Evolutionary conservation across 1,139 yeast species (phyloP).

Genomic region (Yamadazyma oceani): DNA sequence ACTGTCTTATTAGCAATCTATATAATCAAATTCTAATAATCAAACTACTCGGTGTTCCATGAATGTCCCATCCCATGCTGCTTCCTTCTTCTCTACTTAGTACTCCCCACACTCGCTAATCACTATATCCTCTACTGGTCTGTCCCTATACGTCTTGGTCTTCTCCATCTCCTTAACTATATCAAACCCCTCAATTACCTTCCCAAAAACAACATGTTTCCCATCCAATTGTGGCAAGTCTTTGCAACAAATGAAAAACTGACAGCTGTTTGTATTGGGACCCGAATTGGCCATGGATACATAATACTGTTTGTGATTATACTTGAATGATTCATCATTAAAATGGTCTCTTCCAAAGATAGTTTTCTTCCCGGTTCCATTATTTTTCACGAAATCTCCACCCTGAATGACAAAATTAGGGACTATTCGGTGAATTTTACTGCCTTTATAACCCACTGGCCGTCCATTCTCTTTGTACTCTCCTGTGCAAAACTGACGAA

Average conservation of each 20-base stretch:
- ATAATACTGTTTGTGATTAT: constrained; percentile 25
- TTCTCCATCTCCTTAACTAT: constrained; percentile 16
- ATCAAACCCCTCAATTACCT: constrained; percentile 37
- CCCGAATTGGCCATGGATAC: constrained; percentile 39
- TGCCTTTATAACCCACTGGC: constrained; percentile 27
- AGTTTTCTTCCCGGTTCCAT: constrained; percentile 44
- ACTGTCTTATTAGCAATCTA: too few species aligned
- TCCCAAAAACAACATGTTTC: constrained; percentile 57
- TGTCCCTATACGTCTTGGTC: constrained; percentile 34
- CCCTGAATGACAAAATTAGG: constrained; percentile 35
- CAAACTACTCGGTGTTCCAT: too few species aligned
- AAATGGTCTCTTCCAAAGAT: constrained; percentile 24
- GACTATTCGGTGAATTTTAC: constrained; percentile 30
- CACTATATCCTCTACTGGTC: constrained; percentile 23
- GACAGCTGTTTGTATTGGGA: constrained; percentile 35
- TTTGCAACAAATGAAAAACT: constrained; percentile 32
- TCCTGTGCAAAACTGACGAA: constrained; percentile 57
- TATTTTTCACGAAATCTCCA: constrained; percentile 37
- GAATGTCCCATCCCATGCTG: too few species aligned
- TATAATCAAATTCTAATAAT: too few species aligned
- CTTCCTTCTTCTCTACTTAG: constrained; percentile 25
- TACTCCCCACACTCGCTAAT: constrained; percentile 33
- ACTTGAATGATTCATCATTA: constrained; percentile 34
- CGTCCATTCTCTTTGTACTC: constrained; percentile 38
- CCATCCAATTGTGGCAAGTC: constrained; percentile 39